phyloP scores from a whole-genome alignment of 2,329 filamentous ascomycete genomes.

The Cordyceps pruinosa region DNA sequence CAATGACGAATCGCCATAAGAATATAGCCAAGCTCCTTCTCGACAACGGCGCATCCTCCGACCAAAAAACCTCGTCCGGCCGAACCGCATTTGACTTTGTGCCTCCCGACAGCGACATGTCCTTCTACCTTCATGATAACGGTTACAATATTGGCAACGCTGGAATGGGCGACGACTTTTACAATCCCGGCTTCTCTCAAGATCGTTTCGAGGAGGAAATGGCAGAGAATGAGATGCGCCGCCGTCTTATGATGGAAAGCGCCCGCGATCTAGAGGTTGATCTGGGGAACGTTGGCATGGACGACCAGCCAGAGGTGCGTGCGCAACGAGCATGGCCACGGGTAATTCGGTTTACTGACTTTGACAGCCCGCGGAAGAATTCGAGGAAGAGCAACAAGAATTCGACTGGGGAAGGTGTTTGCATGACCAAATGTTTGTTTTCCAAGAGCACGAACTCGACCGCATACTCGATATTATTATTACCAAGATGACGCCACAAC shows the following conservation, averaged over 20 bases:
- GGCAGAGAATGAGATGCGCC: conserved; percentile 90
- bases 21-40: conserved; percentile 87
- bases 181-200: conserved; percentile 83
- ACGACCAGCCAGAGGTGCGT: conserved; percentile 84
- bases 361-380: conserved; percentile 61
- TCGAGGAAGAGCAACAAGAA: conserved; percentile 83
- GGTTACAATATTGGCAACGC: conserved; percentile 83
- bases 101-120: conserved; percentile 91
- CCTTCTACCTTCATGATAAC: conserved; percentile 88
- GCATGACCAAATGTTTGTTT: conserved; percentile 99
- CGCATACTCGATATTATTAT: conserved; percentile 92
- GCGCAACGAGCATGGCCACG: too few species aligned
- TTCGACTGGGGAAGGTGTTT: conserved; percentile 94
- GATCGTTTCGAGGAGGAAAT: conserved; percentile 95
- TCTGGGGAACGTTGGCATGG: conserved; percentile 87
- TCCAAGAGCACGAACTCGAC: conserved; percentile 88
- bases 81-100: conserved; percentile 95
- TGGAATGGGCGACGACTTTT: conserved; percentile 83
- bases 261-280: conserved; percentile 95
- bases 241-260: conserved; percentile 99
- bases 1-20: conserved; percentile 97
- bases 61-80: conserved; percentile 89
- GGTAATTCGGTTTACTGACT: conserved; percentile 19
- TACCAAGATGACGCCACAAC: conserved; percentile 94
- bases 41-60: conserved; percentile 89